Evolutionary conservation across 1,139 yeast genomes (phyloP), one percentile per base, ranked within the genome.

Genomic region (Debaryomyces sp.): DNA sequence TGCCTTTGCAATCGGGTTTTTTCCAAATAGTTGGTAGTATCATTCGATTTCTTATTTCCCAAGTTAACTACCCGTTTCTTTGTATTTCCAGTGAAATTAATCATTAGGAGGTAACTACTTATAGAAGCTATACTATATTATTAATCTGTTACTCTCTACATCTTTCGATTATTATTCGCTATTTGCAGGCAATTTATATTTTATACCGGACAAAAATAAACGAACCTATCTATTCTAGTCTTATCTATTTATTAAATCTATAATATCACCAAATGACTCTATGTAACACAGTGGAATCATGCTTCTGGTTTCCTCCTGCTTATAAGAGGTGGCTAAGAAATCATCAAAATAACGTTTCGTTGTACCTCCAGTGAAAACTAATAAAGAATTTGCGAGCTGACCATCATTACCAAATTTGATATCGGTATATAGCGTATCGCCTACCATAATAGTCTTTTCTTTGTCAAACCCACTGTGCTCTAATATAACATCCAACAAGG

Each of bases 41-140:
- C 60, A 44, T 61, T 55, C 43, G 67, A 62, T 22, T 72, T 66
- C 39, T 70, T 59, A 49, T 87, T 87, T 3, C 97, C 95, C 42
- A 91, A 73, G 62, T 92, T 91, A 54, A 92, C 86, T 36, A 78
- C 80, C 50, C 97, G 72, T 54, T 81, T 78, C 55, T 75, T 77
- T 5, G 78, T 77, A 49, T 79, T 80, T 2, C 95, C 95, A 4
- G 84, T 82, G 67, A 87, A 87, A 67, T 86, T 85, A 42, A 78
- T 52, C 81, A 77, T 77, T 21, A 9, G n/a, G 26, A 21, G 24
- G n/a, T 22, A 10, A 27, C 10, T 29, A 4, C 29, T 17, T 13
- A 8, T 10, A 17, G 34, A 29, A 39, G 10, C 26, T 39, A 23
- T 13, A n/a, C 30, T 8, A 39, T 39, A 15, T 27, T 41, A 41